phyloP scores from a whole-genome alignment of 208 protist species.

The Crithidia sp. region DNA sequence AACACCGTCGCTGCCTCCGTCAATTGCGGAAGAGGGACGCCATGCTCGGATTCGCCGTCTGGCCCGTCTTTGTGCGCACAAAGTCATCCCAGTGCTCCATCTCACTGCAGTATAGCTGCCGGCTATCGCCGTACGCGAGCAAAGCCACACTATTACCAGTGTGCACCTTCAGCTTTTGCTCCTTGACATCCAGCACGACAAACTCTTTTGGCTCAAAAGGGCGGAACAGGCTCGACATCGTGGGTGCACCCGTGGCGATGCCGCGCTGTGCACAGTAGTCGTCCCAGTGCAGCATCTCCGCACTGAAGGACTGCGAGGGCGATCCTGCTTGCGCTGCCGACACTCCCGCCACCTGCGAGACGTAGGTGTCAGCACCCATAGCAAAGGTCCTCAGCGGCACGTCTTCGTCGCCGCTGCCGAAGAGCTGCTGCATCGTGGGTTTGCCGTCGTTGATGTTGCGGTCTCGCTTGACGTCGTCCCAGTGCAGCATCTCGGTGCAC shows the following conservation, averaged over 20 bases:
- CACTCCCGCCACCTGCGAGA: constrained; percentile 23
- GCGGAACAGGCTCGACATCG: constrained; percentile 37
- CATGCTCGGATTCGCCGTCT: constrained; percentile 29
- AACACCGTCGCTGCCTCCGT: not conserved
- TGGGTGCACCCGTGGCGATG: constrained; percentile 25
- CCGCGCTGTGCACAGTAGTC: constrained; percentile 46
- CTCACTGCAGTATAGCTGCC: constrained; percentile 52
- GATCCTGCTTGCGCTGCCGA: constrained; percentile 22
- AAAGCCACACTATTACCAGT: constrained; percentile 33
- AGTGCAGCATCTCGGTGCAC: constrained; percentile 82
- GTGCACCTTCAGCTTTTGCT: constrained; percentile 24
- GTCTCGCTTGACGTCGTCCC: constrained; percentile 64
- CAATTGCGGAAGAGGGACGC: constrained; percentile 22
- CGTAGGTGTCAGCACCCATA: constrained; percentile 13
- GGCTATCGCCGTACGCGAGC: constrained; percentile 7
- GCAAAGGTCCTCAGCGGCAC: constrained; percentile 10
- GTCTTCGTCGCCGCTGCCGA: constrained; percentile 16
- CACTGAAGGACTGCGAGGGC: constrained; percentile 42
- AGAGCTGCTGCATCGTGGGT: constrained; percentile 49
- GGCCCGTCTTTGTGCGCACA: constrained; percentile 21
- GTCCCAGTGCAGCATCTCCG: constrained; percentile 85
- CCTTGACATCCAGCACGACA: constrained; percentile 26
- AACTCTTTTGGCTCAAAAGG: constrained; percentile 22
- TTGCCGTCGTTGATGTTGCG: constrained; percentile 57
- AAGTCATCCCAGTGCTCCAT: constrained; percentile 66